Percentiles rank a stretch among this genome's conserved stretches.
These are phyloP conservation scores for Wallemia mellicola DNA, from an alignment of 1,284 basidiomycete genomes.

Conservation along the genomic window DNA sequence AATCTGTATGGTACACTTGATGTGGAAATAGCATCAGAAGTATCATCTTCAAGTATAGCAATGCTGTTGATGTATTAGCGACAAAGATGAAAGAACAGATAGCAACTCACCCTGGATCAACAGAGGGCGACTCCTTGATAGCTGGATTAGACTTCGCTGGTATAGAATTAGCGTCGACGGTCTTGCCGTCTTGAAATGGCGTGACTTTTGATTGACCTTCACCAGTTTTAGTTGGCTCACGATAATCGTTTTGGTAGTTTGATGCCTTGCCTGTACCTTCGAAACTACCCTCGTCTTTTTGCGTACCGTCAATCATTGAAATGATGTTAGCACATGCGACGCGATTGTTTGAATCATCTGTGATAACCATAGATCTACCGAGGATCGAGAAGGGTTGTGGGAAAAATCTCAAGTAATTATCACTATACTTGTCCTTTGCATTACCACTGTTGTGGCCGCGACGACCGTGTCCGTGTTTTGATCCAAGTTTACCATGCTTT, in stretches of 20 bases:
- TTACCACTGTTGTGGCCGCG: too few species aligned
- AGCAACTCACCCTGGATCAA: background rate
- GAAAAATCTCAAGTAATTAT: constrained; percentile 9
- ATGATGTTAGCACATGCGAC: constrained; percentile 12
- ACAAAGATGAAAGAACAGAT: too few species aligned
- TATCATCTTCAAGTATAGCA: background rate
- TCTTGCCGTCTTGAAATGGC: background rate
- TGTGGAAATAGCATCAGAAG: background rate
- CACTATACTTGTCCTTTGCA: constrained; percentile 5
- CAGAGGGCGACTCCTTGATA: background rate
- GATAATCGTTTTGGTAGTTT: background rate
- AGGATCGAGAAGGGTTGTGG: constrained; percentile 9
- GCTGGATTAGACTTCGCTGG: background rate
- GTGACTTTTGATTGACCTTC: background rate
- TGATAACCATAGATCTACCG: constrained; percentile 10
- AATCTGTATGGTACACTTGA: background rate
- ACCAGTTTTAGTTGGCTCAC: background rate
- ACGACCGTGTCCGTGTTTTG: constrained; percentile 4
- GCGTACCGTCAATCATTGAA: constrained; percentile 9
- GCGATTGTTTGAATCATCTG: constrained; percentile 7
- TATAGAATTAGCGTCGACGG: background rate
- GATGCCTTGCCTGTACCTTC: background rate
- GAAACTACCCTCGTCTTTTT: background rate
- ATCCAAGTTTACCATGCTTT: constrained; percentile 10
- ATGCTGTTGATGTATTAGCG: background rate